A percentile compares a stretch with the other conserved stretches of the same genome.
phyloP scores from a whole-genome alignment of 768 basidiomycete genomes.

The Suillus placidus region DNA sequence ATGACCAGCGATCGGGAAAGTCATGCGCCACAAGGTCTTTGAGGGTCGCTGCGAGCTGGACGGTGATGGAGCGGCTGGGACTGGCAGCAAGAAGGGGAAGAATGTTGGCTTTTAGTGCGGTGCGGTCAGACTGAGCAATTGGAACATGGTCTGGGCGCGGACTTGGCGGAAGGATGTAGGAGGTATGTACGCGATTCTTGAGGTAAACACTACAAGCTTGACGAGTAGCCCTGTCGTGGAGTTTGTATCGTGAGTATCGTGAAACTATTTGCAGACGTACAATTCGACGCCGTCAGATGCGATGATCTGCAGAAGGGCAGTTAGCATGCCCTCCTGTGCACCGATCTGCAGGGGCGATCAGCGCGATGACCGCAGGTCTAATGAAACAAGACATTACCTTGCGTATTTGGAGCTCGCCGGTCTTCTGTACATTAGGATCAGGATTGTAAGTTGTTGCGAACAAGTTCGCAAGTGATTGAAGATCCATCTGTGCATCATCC shows the following conservation, averaged over 20 bases:
- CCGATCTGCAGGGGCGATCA: conserved; percentile 55
- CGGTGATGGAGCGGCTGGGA: conserved; percentile 65
- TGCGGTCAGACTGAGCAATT: conserved; percentile 70
- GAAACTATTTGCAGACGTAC: conserved; percentile 46
- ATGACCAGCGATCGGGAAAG: conserved; percentile 78
- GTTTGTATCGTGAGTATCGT: background rate
- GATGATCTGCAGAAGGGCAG: conserved; percentile 86
- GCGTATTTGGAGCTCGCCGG: conserved; percentile 85
- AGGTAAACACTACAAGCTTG: conserved; percentile 87
- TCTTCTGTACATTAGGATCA: conserved; percentile 85
- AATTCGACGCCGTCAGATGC: conserved; percentile 74
- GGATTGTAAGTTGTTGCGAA: conserved; percentile 81
- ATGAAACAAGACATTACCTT: conserved; percentile 50
- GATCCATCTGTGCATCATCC: conserved; percentile 54
- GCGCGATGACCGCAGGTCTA: conserved; percentile 5
- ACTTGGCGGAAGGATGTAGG: conserved; percentile 49
- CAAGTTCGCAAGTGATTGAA: conserved; percentile 73
- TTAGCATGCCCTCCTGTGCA: conserved; percentile 78
- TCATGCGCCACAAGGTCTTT: conserved; percentile 76
- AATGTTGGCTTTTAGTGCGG: conserved; percentile 67
- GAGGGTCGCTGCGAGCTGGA: conserved; percentile 75
- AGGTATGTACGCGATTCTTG: conserved; percentile 81
- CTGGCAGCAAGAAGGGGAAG: conserved; percentile 71
- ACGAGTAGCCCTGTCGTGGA: conserved; percentile 63
- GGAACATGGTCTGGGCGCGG: conserved; percentile 62